Base-by-base conservation (phyloP, 768 basidiomycete genomes). In the Chlorophyllum brunneum region DNA sequence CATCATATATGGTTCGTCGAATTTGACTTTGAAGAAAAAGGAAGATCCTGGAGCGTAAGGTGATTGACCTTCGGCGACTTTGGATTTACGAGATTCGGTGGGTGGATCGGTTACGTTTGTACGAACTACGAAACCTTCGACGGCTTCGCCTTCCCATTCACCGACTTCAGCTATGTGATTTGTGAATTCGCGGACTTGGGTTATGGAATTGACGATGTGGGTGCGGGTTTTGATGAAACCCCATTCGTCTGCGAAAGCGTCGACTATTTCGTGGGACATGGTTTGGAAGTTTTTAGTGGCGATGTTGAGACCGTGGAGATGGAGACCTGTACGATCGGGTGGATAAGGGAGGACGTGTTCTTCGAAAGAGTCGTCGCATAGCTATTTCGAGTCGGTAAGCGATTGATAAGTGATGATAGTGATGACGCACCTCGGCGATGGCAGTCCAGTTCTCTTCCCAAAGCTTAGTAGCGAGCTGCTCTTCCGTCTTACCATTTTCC, bases 21-120 rank as follows among this genome's bases (percentile, higher is more conserved):
- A 98, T 66, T 99, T 99, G 72, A 98, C 79, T 65, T 99, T 99
- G 84, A 97, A 98, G 79, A 99, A 98, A 76, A 98, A 95, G 0
- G 92, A 86, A 1, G 88, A 82, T 26, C 87, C 91, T 0, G 84
- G 68, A 0, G 75, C 65, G 63, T 98, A 97, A 0, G 93, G 94
- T 1, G 80, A 77, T 15, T 62, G 54, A n/a, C 58, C 61, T 18
- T 67, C 70, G 13, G 41, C 23, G 4, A 23, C 15, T 53, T 67
- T 71, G n/a, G 78, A 80, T 65, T 59, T 40, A 60, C 61, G 38
- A 8, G 58, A 57, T 5, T 56, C 61, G 1, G 63, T 64, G 23
- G 74, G 77, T 2, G 72, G 76, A 45, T 67, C 68, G 16, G 71
- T 57, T 58, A 92, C 81, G 55, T 74, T 76, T 1, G 86, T 86